phyloP scores from a whole-genome alignment of 2,329 filamentous ascomycete genomes.

The Phyllosticta paracitricarpa region DNA sequence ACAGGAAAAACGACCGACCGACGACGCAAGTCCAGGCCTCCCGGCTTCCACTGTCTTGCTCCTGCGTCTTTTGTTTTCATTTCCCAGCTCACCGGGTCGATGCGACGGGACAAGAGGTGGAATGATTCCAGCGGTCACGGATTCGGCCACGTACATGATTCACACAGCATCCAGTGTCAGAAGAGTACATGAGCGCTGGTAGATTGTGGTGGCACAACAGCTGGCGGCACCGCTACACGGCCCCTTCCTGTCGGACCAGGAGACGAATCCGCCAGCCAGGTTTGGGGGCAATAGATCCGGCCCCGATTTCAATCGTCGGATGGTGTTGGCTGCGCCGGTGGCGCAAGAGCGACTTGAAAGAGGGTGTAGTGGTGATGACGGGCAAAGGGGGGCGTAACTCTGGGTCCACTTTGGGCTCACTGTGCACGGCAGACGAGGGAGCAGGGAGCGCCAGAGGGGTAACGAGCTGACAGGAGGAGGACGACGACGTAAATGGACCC shows the following conservation, averaged over 20 bases:
- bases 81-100: background rate
- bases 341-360: background rate
- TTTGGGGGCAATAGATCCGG: background rate
- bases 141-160: background rate
- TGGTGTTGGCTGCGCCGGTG: background rate
- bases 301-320: background rate
- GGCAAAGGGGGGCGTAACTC: background rate
- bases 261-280: background rate
- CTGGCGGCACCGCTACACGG: background rate
- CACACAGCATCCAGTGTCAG: background rate
- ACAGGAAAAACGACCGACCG: background rate
- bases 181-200: background rate
- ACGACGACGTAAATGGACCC: background rate
- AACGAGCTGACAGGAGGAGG: background rate
- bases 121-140: background rate
- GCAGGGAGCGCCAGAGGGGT: background rate
- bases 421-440: background rate
- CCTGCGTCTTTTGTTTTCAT: background rate
- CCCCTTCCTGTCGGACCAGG: background rate
- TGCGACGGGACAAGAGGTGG: background rate
- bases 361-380: background rate
- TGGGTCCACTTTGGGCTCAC: background rate
- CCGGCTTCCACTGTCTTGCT: background rate
- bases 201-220: background rate
- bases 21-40: background rate